These are phyloP conservation scores for Massarina eburnea DNA, from an alignment of 2,329 filamentous ascomycete species.

Conservation along the genomic window DNA sequence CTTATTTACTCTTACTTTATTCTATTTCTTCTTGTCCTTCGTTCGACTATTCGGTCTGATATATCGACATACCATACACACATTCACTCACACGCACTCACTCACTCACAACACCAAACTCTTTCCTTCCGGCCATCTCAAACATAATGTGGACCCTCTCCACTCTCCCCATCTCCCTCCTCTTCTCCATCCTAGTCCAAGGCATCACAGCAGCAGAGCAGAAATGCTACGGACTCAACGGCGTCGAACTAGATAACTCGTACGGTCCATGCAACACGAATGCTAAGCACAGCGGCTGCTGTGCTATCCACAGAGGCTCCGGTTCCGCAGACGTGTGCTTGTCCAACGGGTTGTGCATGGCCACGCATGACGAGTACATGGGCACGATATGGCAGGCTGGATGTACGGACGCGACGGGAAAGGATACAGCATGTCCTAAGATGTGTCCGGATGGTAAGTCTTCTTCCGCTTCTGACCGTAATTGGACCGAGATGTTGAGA, in stretches of 20 bases:
- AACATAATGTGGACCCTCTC: constrained; percentile 4
- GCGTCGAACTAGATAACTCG: constrained; percentile 27
- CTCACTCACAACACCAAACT: too few relatives aligned
- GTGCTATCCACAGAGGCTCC: constrained; percentile 26
- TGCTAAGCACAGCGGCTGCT: constrained; percentile 36
- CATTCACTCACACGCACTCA: too few relatives aligned
- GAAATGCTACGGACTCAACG: constrained; percentile 35
- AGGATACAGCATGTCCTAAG: constrained; percentile 30
- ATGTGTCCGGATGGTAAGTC: constrained; percentile 35
- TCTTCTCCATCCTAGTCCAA: constrained; percentile 16
- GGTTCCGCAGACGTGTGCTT: constrained; percentile 33
- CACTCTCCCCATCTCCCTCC: constrained; percentile 13
- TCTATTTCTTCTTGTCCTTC: too few relatives aligned
- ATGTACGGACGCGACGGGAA: constrained; percentile 38
- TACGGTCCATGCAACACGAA: constrained; percentile 33
- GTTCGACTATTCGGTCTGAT: too few relatives aligned
- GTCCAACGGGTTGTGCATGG: constrained; percentile 38
- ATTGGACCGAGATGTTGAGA: constrained; percentile 6
- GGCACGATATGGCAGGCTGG: constrained; percentile 38
- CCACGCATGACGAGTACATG: constrained; percentile 27
- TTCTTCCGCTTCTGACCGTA: too few relatives aligned
- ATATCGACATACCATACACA: too few relatives aligned
- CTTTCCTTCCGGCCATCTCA: too few relatives aligned
- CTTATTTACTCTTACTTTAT: too few relatives aligned
- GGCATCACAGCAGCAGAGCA: constrained; percentile 18